These are phyloP conservation scores for Globisporangium middletonii DNA, from an alignment of 352 stramenopile species.

Conservation along the genomic window DNA sequence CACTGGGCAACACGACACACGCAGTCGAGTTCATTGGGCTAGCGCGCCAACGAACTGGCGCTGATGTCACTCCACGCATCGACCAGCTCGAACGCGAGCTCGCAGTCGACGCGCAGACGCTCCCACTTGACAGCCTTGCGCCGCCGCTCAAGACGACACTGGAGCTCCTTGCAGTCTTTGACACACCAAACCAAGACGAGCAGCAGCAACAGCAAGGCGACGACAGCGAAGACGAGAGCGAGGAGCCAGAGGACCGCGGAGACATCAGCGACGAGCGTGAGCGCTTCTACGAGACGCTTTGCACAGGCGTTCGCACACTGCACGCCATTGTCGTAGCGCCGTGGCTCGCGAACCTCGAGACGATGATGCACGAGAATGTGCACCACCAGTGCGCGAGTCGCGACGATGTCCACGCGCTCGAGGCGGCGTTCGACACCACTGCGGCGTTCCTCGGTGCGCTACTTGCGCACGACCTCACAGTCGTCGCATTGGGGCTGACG, in stretches of 20 bases:
- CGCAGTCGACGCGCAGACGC: slow-evolving; percentile 18
- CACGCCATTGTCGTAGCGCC: slow-evolving; percentile 23
- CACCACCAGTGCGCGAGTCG: slow-evolving; percentile 43
- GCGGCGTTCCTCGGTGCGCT: slow-evolving; percentile 5
- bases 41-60: slow-evolving; percentile 9
- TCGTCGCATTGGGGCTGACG: slow-evolving; percentile 3
- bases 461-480: slow-evolving; percentile 1
- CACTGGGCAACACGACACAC: slow-evolving; percentile 25
- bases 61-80: slow-evolving; percentile 17
- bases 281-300: neutral
- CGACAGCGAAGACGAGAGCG: neutral
- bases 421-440: slow-evolving; percentile 9
- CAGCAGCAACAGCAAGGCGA: slow-evolving; percentile 10
- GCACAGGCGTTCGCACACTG: neutral
- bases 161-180: slow-evolving; percentile 11
- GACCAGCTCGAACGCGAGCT: slow-evolving; percentile 29
- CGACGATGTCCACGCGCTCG: slow-evolving; percentile 22
- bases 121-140: neutral
- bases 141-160: slow-evolving; percentile 8
- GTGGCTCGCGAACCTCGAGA: slow-evolving; percentile 34
- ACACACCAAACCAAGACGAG: slow-evolving; percentile 4
- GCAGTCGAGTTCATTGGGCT: slow-evolving; percentile 21
- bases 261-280: slow-evolving; percentile 1
- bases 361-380: slow-evolving; percentile 47
- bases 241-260: neutral